Conservation (phyloP, 352 stramenopile species). For the Phytophthora cryptogea region DNA sequence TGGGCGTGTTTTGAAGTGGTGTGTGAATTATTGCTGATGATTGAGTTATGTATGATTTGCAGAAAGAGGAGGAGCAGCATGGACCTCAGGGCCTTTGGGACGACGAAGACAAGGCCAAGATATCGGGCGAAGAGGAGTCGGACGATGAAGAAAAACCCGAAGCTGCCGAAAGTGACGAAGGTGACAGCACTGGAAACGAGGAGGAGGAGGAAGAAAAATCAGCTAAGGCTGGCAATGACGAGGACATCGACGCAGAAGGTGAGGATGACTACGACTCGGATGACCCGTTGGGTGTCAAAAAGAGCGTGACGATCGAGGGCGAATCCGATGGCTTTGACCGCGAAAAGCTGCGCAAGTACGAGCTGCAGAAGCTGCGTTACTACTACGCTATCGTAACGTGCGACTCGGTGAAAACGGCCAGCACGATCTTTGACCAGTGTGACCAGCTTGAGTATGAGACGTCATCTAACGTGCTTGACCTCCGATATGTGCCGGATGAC, state of each 20-base stretch:
- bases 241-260: conserved; percentile 36
- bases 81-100: conserved; percentile 70
- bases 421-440: conserved; percentile 94
- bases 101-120: conserved; percentile 44
- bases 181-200: conserved; percentile 11
- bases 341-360: conserved; percentile 96
- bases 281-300: conserved; percentile 72
- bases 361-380: conserved; percentile 98
- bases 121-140: conserved; percentile 17
- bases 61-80: conserved; percentile 84
- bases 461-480: conserved; percentile 94
- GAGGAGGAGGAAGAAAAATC: conserved; percentile 36
- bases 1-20: neutral
- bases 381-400: conserved; percentile 98
- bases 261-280: conserved; percentile 71
- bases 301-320: conserved; percentile 55
- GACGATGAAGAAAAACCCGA: conserved; percentile 35
- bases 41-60: conserved; percentile 5
- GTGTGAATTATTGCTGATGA: conserved; percentile 5
- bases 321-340: conserved; percentile 88
- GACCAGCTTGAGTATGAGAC: conserved; percentile 98
- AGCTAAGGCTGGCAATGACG: conserved; percentile 11
- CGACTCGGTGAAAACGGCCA: conserved; percentile 89
- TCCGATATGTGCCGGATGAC: conserved; percentile 94
- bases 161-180: conserved; percentile 19